phyloP scores from a whole-genome alignment of 2,329 filamentous ascomycete species.

The Hawksworthiomyces lignivorus region DNA sequence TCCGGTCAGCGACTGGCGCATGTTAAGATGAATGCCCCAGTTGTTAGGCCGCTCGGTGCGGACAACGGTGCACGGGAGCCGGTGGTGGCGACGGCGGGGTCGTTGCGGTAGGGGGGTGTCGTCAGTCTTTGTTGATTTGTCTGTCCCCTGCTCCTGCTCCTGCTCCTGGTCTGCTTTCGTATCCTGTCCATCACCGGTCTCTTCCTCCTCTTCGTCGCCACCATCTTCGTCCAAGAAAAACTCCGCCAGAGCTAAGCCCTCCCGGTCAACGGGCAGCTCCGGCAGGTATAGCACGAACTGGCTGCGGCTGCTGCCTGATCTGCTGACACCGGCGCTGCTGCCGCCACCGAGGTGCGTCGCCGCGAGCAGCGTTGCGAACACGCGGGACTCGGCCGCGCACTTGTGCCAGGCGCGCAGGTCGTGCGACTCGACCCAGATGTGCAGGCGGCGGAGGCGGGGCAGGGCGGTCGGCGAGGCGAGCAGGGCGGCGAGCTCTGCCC shows the following conservation, averaged over 20 bases:
- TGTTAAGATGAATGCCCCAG: not conserved
- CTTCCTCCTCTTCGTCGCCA: not conserved
- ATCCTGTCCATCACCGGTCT: not conserved
- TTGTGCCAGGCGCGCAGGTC: slow-evolving; percentile 24
- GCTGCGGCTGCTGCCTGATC: not conserved
- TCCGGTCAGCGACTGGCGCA: slow-evolving; percentile 3
- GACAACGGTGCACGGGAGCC: slow-evolving; percentile 1
- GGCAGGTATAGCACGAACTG: slow-evolving; percentile 6
- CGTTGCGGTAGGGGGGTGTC: no score
- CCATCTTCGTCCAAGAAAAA: slow-evolving; percentile 2
- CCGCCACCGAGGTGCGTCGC: not conserved
- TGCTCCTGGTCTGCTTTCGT: no score
- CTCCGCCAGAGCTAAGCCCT: not conserved
- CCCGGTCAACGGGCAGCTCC: not conserved
- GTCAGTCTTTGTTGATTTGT: no score
- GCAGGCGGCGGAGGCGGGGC: slow-evolving; percentile 17
- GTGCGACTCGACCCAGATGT: slow-evolving; percentile 21
- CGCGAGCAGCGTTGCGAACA: slow-evolving; percentile 18
- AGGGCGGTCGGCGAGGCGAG: slow-evolving; percentile 9
- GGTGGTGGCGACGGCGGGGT: not conserved
- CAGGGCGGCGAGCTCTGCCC: slow-evolving; percentile 17
- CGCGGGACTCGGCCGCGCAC: slow-evolving; percentile 20
- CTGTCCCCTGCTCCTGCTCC: no score
- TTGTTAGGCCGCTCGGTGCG: slow-evolving; percentile 4
- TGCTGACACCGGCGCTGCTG: not conserved